Base-by-base conservation (phyloP, 192 early-diverging fungal species). In the Linnemannia schmuckeri region DNA sequence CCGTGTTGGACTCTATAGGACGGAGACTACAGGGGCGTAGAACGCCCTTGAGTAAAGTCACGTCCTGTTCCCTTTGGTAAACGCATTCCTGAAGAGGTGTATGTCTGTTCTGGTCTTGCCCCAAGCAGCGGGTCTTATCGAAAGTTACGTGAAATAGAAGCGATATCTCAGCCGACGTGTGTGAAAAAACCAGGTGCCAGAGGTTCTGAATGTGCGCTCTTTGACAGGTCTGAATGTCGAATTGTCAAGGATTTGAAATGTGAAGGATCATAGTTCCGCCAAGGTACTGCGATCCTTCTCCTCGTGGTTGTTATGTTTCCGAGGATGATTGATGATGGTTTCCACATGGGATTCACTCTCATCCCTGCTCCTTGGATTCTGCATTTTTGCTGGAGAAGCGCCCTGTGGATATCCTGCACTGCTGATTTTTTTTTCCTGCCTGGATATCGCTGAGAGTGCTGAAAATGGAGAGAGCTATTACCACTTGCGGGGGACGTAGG, bases 401-500 rank as follows among this genome's bases (percentile, higher is more conserved):
- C 57, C 24, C n/a, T 37, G 24, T 55, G 52, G 22, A 55, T 7
- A 18, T 55, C 52, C 52, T 55, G 52, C 17, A 7, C 57, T 37
- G 37, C 3, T 44, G 42, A 22, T 57, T 57, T 20, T n/a, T 57
- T 20, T 22, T 20, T 6, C 37, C 37, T 57, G 18, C 3, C 61
- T 7, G 30, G 33, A 33, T 33, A 66, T 66, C 61, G 10, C 13
- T 27, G 61, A 33, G n/a, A 33, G 9, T 24, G 61, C 7, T 12
- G 61, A 66, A 1, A 9, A 13, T 54, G 3, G 61, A 18, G 37
- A n/a, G 20, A 22, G 49, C 17, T 33, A 35, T 41, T 87, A 87
- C 85, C 85, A 87, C 85, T 87, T 87, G 85, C 85, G 85, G 85
- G 85, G 85, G 80, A 81, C 73, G 85, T 87, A 87, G 76, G 85